Evolutionary conservation across 1,284 basidiomycete genomes (phyloP).

Genomic region (Fereydounia khargensis): DNA sequence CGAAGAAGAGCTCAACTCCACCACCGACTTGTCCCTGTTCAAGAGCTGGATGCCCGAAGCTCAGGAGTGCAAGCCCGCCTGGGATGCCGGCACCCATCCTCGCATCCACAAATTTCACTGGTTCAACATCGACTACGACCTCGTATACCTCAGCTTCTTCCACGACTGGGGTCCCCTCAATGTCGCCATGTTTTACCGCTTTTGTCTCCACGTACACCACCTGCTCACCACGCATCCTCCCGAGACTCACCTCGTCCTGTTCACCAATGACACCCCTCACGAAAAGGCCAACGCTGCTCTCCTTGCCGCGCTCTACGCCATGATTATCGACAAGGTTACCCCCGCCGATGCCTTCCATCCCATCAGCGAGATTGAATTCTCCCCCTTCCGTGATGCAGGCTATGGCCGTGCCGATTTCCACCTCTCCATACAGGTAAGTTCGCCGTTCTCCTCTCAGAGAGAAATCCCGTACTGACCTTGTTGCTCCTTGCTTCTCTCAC

Average conservation of each 20-base stretch:
- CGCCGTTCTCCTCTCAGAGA: too few species aligned
- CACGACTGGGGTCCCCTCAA: slow-evolving; percentile 68
- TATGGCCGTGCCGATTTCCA: slow-evolving; percentile 89
- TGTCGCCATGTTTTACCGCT: slow-evolving; percentile 63
- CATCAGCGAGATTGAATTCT: slow-evolving; percentile 67
- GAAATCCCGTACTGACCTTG: too few species aligned
- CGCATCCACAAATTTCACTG: slow-evolving; percentile 40
- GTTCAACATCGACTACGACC: slow-evolving; percentile 74
- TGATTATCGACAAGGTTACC: slow-evolving; percentile 86
- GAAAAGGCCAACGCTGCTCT: slow-evolving; percentile 91
- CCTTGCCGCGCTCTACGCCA: slow-evolving; percentile 79
- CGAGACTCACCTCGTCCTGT: slow-evolving; percentile 78
- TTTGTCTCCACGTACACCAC: slow-evolving; percentile 75
- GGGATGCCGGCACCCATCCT: slow-evolving; percentile 18
- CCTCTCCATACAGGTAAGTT: slow-evolving; percentile 70
- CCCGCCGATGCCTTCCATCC: slow-evolving; percentile 94
- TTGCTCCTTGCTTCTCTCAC: too few species aligned
- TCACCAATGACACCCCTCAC: slow-evolving; percentile 79
- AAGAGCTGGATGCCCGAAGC: slow-evolving; percentile 12
- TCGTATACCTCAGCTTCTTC: slow-evolving; percentile 83
- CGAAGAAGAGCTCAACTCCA: slow-evolving; percentile 25
- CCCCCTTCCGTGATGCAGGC: slow-evolving; percentile 90
- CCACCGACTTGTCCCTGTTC: slow-evolving; percentile 7
- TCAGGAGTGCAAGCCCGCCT: slow-evolving; percentile 17
- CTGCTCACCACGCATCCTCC: slow-evolving; percentile 59